These are phyloP conservation scores for Entophlyctis luteolus DNA, from an alignment of 192 early-diverging fungal species.

Conservation along the genomic window DNA sequence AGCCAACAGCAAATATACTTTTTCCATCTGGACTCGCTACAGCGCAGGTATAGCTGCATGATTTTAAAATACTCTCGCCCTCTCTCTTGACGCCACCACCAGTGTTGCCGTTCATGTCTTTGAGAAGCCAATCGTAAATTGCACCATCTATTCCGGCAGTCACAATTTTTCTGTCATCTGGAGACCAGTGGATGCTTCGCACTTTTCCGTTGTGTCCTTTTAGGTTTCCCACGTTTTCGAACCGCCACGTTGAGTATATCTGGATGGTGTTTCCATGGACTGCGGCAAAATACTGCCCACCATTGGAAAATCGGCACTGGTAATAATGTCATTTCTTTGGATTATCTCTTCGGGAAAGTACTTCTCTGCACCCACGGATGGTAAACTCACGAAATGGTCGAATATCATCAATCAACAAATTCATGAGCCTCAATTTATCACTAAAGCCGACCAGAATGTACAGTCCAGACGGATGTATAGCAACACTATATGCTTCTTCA, in stretches of 20 bases:
- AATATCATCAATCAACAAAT: slow-evolving; percentile 60
- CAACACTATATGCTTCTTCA: slow-evolving; percentile 58
- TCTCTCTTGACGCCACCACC: slow-evolving; percentile 47
- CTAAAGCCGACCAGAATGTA: slow-evolving; percentile 61
- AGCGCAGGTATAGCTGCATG: slow-evolving; percentile 54
- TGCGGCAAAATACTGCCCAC: slow-evolving; percentile 61
- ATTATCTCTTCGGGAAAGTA: slow-evolving; percentile 1
- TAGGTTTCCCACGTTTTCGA: slow-evolving; percentile 53
- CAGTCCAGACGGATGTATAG: slow-evolving; percentile 62
- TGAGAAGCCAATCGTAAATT: slow-evolving; percentile 56
- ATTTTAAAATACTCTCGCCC: slow-evolving; percentile 57
- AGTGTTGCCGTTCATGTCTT: slow-evolving; percentile 39
- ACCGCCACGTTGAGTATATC: slow-evolving; percentile 61
- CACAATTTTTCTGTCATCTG: slow-evolving; percentile 53
- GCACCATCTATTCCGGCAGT: slow-evolving; percentile 60
- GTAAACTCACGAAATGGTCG: slow-evolving; percentile 56
- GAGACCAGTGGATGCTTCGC: slow-evolving; percentile 49
- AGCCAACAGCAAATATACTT: slow-evolving; percentile 55
- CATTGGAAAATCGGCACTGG: slow-evolving; percentile 56
- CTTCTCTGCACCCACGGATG: slow-evolving; percentile 58
- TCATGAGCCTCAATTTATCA: slow-evolving; percentile 62
- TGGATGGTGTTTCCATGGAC: slow-evolving; percentile 59
- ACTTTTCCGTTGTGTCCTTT: slow-evolving; percentile 66
- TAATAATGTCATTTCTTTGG: not conserved
- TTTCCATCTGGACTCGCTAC: slow-evolving; percentile 48